A percentile compares a stretch with the other conserved stretches of the same genome.
These are phyloP conservation scores for Monosporascus sp. DNA, from an alignment of 2,329 filamentous ascomycete genomes.

Conservation along the genomic window DNA sequence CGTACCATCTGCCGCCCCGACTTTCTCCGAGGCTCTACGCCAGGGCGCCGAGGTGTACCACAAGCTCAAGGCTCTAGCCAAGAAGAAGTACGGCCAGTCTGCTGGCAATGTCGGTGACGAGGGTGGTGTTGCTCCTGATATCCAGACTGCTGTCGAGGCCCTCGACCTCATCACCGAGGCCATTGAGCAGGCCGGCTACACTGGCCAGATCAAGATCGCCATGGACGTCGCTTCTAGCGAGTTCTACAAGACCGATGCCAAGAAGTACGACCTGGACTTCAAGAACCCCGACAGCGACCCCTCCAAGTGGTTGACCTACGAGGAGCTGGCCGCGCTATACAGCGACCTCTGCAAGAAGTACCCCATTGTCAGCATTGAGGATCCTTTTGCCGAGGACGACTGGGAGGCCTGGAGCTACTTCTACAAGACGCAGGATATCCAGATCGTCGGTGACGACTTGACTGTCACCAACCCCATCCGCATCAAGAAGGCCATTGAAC, in stretches of 20 bases:
- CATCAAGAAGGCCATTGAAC: constrained; percentile 99
- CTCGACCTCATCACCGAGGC: constrained; percentile 92
- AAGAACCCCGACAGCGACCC: constrained; percentile 98
- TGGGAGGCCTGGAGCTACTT: constrained; percentile 99
- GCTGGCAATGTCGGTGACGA: constrained; percentile 99
- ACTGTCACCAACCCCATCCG: constrained; percentile 98
- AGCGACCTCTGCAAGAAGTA: constrained; percentile 85
- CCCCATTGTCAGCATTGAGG: constrained; percentile 97
- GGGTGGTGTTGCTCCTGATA: constrained; percentile 98
- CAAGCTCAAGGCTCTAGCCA: constrained; percentile 90
- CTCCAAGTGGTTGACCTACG: constrained; percentile 97
- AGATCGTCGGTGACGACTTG: constrained; percentile 97
- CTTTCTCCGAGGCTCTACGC: constrained; percentile 93
- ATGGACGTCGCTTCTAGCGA: constrained; percentile 99
- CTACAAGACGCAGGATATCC: constrained; percentile 97
- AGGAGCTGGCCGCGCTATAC: constrained; percentile 93
- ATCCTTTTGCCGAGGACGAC: constrained; percentile 99
- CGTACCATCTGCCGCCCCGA: constrained; percentile 76
- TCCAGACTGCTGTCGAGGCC: constrained; percentile 93
- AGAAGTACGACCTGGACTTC: constrained; percentile 99
- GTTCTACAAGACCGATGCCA: constrained; percentile 95
- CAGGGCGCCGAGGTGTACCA: constrained; percentile 98
- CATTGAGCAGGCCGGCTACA: constrained; percentile 94
- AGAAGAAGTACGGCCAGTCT: constrained; percentile 99
- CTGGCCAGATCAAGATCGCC: constrained; percentile 92